Evolutionary conservation across 2,329 filamentous ascomycete genomes (phyloP).

Genomic region (Alternaria sp.): DNA sequence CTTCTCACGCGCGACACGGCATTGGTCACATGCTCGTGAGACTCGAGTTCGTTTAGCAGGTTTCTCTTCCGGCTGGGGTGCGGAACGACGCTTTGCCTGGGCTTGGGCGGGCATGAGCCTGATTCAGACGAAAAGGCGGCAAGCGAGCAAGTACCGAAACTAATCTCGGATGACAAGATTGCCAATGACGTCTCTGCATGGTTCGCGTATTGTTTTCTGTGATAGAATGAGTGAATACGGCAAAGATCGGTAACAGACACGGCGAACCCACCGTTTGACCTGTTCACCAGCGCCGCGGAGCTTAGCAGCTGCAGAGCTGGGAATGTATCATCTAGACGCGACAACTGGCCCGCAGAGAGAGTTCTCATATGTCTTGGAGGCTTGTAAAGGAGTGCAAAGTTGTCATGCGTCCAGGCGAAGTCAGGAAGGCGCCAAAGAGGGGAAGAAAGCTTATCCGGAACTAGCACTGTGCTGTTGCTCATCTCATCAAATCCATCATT

Average conservation of each 20-base stretch:
- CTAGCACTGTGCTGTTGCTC: conserved; percentile 8
- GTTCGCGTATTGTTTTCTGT: conserved; percentile 9
- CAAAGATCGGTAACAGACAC: conserved; percentile 6
- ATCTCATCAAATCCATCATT: neutral
- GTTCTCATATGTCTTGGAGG: neutral
- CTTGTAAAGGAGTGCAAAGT: conserved; percentile 13
- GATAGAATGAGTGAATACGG: conserved; percentile 9
- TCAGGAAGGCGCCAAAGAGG: conserved; percentile 12
- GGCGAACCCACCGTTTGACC: conserved; percentile 9
- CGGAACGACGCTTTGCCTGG: conserved; percentile 38
- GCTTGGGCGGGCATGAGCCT: conserved; percentile 40
- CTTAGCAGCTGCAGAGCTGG: conserved; percentile 4
- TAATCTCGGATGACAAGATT: conserved; percentile 8
- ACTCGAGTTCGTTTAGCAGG: conserved; percentile 66
- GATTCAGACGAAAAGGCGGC: conserved; percentile 3
- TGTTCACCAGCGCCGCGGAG: conserved; percentile 11
- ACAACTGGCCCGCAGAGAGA: neutral
- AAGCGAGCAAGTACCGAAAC: conserved; percentile 7
- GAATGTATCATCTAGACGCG: neutral
- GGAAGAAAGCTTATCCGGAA: conserved; percentile 26
- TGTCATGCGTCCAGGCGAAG: conserved; percentile 5
- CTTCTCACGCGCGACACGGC: conserved; percentile 72
- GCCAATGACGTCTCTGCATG: conserved; percentile 12
- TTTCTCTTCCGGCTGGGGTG: conserved; percentile 30
- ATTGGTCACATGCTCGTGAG: conserved; percentile 74